A percentile compares a stretch with the other conserved stretches of the same genome.
Evolutionary conservation across 805 yeast species (phyloP).

Genomic region (Lipomyces kockii): DNA sequence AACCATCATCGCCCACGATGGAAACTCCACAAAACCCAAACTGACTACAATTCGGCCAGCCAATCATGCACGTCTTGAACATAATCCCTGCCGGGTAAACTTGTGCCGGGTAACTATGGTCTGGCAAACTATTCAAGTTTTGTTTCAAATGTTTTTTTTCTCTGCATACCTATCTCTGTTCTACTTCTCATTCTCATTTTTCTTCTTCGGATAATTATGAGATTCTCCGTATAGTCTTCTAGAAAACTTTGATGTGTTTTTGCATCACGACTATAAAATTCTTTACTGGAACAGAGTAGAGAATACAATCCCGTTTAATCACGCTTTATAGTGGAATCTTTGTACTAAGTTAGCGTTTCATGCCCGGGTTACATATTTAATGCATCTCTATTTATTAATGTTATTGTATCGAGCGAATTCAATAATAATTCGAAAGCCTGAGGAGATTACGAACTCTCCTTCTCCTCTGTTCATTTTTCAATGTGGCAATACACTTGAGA

Average conservation of each 20-base stretch:
- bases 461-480: no score
- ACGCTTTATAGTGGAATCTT: constrained; percentile 20
- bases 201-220: background rate
- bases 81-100: no score
- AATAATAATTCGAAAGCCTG: background rate
- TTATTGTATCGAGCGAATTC: background rate
- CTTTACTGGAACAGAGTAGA: constrained; percentile 9
- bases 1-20: no score
- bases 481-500: no score
- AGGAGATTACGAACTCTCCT: background rate
- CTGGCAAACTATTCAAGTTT: background rate
- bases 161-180: constrained; percentile 19
- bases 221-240: background rate
- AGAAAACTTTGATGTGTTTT: background rate
- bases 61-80: no score
- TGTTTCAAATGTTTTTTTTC: background rate
- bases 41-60: no score
- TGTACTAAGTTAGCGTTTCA: constrained; percentile 29
- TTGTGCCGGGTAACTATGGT: background rate
- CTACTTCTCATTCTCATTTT: background rate
- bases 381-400: background rate
- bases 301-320: constrained; percentile 32
- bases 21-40: no score
- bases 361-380: constrained; percentile 35
- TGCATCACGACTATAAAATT: background rate